Base-by-base conservation (phyloP, 352 stramenopile genomes). In the Pythium sp. region DNA sequence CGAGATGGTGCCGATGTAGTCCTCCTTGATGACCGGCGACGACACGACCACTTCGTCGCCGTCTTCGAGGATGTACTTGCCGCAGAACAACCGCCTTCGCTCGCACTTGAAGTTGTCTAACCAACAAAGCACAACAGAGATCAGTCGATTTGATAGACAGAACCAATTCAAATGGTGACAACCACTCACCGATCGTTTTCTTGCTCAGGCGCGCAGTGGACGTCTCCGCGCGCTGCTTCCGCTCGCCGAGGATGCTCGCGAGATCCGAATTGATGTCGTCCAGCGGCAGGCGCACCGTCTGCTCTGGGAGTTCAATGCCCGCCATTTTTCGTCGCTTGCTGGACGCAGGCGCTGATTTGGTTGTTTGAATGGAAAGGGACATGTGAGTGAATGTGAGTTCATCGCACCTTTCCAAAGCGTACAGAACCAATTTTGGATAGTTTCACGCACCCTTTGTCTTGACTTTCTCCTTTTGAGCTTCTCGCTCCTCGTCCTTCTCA, bases 1-100 rank as follows among this genome's bases (percentile, higher is more conserved):
- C 63, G 78, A 84, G 67, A 95, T 91, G 24, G 75, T 86, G 62
- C 87, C 87, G n/a, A 86, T 81, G 72, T 91, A 95, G 43, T 92
- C 73, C 67, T 91, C 79, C 32, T 87, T 72, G 43, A 90, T 72
- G 18, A 92, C 67, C 1, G 84, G 79, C 55, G 86, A 85, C 8
- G 76, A 84, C 58, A 93, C 66, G 9, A 87, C 76, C 32, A 93
- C 83, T 64, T 95, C 87, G 55, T 95, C 87, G 46, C 87, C 87
- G 49, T 95, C 85, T 65, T 93, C 83, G 65, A 92, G 91, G 8
- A 92, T 71, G 64, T 91, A 86, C 67, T 90, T 87, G 64, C 81
- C 86, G 38, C 81, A 91, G 49, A 79, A 64, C 65, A 95, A 64
- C 51, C 79, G 75, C 64, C 83, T 82, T 58, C 80, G 81, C 41